A percentile compares a stretch with the other conserved stretches of the same genome.
Evolutionary conservation across 2,329 filamentous ascomycete genomes (phyloP).

Genomic region (Fusarium sp.): DNA sequence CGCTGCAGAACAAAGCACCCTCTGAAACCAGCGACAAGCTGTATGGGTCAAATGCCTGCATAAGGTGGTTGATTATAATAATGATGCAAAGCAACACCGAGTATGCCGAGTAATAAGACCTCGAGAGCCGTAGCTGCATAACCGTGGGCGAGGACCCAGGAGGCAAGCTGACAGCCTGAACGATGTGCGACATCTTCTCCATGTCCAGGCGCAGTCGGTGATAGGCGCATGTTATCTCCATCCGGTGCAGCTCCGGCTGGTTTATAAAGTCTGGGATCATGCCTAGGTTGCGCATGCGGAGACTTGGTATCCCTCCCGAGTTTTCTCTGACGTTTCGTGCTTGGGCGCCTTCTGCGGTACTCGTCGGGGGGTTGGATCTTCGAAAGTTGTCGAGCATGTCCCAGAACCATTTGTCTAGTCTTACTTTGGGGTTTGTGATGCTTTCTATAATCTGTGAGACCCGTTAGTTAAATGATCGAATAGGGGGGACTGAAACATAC

Average conservation of each 20-base stretch:
- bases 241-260: slow-evolving; percentile 27
- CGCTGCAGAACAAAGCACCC: slow-evolving; percentile 24
- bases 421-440: slow-evolving; percentile 39
- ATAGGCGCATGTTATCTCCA: slow-evolving; percentile 33
- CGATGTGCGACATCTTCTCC: slow-evolving; percentile 25
- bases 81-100: slow-evolving; percentile 15
- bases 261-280: slow-evolving; percentile 33
- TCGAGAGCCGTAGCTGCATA: slow-evolving; percentile 19
- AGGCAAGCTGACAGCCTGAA: slow-evolving; percentile 21
- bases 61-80: slow-evolving; percentile 25
- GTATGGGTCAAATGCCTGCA: slow-evolving; percentile 34
- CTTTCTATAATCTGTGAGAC: slow-evolving; percentile 47
- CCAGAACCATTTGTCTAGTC: slow-evolving; percentile 36
- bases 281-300: slow-evolving; percentile 27
- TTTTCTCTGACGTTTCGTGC: neutral
- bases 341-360: neutral
- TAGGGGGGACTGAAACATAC: slow-evolving; percentile 35
- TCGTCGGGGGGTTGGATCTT: slow-evolving; percentile 15
- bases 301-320: slow-evolving; percentile 22
- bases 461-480: neutral
- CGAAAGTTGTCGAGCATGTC: slow-evolving; percentile 35
- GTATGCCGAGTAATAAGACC: slow-evolving; percentile 27
- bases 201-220: slow-evolving; percentile 25
- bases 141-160: slow-evolving; percentile 18
- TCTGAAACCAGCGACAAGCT: slow-evolving; percentile 23